Conservation (phyloP, 202 grass and related monocot genomes). For the Setaria viridis region DNA sequence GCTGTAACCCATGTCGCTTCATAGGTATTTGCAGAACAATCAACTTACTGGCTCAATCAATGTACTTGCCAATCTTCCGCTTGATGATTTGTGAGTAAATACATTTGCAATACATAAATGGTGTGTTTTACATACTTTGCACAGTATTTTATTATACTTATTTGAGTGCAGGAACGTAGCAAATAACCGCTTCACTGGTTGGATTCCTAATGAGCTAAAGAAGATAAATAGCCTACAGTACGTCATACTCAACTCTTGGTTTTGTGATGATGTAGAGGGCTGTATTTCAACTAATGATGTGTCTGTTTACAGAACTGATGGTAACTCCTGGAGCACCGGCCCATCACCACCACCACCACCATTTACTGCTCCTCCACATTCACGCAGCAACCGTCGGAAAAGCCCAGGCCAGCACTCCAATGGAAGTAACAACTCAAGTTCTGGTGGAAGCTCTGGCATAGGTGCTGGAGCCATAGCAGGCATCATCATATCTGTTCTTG, state of each 20-base stretch:
- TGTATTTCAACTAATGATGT: constrained; percentile 40
- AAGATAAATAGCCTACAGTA: constrained; percentile 88
- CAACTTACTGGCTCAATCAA: constrained; percentile 88
- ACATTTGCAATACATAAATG: constrained; percentile 24
- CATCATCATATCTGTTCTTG: constrained; percentile 77
- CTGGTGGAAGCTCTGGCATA: constrained; percentile 51
- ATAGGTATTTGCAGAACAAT: constrained; percentile 92
- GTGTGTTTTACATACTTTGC: constrained; percentile 25
- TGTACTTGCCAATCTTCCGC: constrained; percentile 80
- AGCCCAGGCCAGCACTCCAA: constrained; percentile 57
- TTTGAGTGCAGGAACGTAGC: constrained; percentile 72
- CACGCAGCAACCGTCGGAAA: constrained; percentile 50
- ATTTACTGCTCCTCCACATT: constrained; percentile 72
- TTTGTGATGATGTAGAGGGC: background rate
- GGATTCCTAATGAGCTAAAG: constrained; percentile 88
- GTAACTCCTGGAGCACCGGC: constrained; percentile 88
- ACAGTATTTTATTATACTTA: constrained; percentile 24
- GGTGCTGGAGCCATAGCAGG: constrained; percentile 72
- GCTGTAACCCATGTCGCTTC: constrained; percentile 32
- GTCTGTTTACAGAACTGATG: constrained; percentile 59
- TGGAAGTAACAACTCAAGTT: constrained; percentile 48
- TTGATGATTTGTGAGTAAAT: constrained; percentile 77
- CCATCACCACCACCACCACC: constrained; percentile 89
- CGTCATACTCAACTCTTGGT: constrained; percentile 37
- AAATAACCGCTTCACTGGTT: constrained; percentile 90